Conservation (phyloP, 2,329 filamentous ascomycete genomes). For the Colletotrichum lentis region DNA sequence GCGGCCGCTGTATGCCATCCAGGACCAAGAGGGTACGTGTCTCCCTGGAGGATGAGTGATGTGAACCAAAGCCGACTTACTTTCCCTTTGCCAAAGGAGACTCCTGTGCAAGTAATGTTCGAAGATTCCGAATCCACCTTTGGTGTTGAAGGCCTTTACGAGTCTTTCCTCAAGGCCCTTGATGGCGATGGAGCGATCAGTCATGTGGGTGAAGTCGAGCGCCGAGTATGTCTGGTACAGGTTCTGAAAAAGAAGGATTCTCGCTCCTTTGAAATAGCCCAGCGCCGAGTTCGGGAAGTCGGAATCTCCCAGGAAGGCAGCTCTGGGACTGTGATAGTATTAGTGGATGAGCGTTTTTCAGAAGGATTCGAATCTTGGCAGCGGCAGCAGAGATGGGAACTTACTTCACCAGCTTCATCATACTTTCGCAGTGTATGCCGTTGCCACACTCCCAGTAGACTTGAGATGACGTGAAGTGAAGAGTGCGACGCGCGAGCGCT, state of each 20-base stretch:
- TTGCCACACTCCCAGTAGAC: constrained; percentile 7
- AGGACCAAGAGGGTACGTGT: constrained; percentile 1
- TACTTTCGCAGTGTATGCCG: constrained; percentile 1
- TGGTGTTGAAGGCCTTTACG: not conserved
- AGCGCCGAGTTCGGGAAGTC: not conserved
- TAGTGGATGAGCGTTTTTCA: too few relatives aligned
- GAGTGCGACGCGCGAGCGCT: not conserved
- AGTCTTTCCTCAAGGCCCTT: constrained; percentile 5
- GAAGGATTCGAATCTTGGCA: too few relatives aligned
- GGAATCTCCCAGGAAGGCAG: not conserved
- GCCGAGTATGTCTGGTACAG: not conserved
- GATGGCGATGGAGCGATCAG: constrained; percentile 5
- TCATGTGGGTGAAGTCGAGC: not conserved
- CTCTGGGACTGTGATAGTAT: too few relatives aligned
- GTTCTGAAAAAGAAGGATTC: not conserved
- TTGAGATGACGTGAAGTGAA: constrained; percentile 7
- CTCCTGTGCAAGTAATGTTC: not conserved
- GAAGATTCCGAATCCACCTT: constrained; percentile 10
- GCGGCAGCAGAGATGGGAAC: not conserved
- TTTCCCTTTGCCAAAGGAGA: constrained; percentile 1
- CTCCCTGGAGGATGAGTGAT: not conserved
- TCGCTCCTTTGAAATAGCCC: not conserved
- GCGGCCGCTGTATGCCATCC: constrained; percentile 3
- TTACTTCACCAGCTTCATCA: constrained; percentile 3
- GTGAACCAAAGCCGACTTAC: not conserved